Percentiles rank a stretch among this genome's conserved stretches.
Conservation (phyloP, 2,329 filamentous ascomycete genomes). For the Xylaria sp. region DNA sequence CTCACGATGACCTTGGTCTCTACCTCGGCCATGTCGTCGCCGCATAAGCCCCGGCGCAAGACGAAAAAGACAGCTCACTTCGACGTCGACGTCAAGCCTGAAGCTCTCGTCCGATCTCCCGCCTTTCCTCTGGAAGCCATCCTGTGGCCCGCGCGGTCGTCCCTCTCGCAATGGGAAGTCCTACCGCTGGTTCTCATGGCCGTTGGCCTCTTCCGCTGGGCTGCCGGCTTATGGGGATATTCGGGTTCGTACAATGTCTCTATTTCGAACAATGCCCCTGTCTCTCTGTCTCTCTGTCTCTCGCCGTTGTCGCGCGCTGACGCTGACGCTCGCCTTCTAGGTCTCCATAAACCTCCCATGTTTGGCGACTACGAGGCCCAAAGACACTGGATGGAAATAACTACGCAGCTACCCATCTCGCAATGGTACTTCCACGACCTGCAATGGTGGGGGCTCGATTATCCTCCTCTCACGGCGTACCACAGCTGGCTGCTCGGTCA, state of each 20-base stretch:
- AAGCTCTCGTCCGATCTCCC: constrained; percentile 67
- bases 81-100: constrained; percentile 52
- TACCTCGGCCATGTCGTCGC: constrained; percentile 58
- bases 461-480: constrained; percentile 96
- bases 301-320: constrained; percentile 21
- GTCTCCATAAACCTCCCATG: constrained; percentile 85
- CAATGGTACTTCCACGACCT: constrained; percentile 99
- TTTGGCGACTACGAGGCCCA: constrained; percentile 98
- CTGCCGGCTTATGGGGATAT: constrained; percentile 91
- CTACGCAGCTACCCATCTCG: constrained; percentile 85
- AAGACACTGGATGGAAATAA: constrained; percentile 98
- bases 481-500: constrained; percentile 96
- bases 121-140: constrained; percentile 94
- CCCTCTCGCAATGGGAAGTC: constrained; percentile 89
- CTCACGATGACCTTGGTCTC: constrained; percentile 58
- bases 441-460: constrained; percentile 97
- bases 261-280: no score
- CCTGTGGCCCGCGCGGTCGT: constrained; percentile 88
- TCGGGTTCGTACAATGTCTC: constrained; percentile 69
- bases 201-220: constrained; percentile 93
- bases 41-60: constrained; percentile 70
- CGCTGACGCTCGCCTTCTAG: constrained; percentile 53
- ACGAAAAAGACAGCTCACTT: constrained; percentile 60
- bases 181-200: constrained; percentile 88
- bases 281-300: constrained; percentile 8